Evolutionary conservation across 2,329 filamentous ascomycete genomes (phyloP).

Genomic region (Apiospora pterosperma): DNA sequence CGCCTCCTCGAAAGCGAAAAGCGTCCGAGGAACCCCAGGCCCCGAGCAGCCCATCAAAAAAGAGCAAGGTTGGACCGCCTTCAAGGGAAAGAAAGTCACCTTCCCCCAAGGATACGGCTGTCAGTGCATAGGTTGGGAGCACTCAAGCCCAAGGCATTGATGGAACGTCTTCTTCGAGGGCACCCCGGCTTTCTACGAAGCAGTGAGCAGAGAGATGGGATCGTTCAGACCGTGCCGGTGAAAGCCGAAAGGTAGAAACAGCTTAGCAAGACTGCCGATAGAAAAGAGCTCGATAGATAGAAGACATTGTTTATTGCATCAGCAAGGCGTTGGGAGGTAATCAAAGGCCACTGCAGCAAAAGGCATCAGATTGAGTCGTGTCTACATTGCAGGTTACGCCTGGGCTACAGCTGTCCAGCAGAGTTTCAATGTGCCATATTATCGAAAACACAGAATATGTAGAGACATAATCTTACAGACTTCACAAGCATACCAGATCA

Average conservation of each 20-base stretch:
- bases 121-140: background rate
- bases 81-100: conserved; percentile 1
- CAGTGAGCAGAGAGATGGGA: background rate
- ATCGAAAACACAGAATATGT: background rate
- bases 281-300: background rate
- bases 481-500: background rate
- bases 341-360: background rate
- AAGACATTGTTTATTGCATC: conserved; percentile 4
- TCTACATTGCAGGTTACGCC: background rate
- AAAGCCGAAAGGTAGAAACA: background rate
- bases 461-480: background rate
- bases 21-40: conserved; percentile 7
- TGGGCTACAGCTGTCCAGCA: background rate
- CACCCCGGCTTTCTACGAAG: background rate
- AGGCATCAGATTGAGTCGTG: background rate
- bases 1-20: conserved; percentile 10
- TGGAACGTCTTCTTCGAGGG: background rate
- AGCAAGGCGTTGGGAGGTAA: conserved; percentile 8
- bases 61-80: background rate
- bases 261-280: background rate
- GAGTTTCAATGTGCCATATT: background rate
- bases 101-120: conserved; percentile 3
- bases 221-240: background rate
- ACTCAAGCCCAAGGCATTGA: background rate
- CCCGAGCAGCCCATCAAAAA: background rate